Evolutionary conservation across 1,284 basidiomycete species (phyloP).

Genomic region (Tausonia pullulans): DNA sequence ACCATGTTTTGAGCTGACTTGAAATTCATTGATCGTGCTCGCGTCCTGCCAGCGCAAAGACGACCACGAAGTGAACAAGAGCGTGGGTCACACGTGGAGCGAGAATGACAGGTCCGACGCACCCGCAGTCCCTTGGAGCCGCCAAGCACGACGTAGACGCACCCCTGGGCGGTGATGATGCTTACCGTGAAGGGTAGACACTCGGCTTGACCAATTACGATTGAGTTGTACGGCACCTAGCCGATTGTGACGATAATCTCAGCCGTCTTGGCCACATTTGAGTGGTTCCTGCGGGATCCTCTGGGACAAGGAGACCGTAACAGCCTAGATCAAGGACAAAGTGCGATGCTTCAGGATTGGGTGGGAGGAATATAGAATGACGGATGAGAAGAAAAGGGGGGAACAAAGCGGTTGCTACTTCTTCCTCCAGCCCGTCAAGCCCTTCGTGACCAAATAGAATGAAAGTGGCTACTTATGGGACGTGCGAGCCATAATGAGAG

Average conservation of each 20-base stretch:
- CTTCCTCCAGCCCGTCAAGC: no score
- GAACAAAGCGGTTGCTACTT: no score
- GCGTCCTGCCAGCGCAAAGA: not conserved
- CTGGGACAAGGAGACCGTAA: no score
- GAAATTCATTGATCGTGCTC: not conserved
- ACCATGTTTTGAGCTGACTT: not conserved
- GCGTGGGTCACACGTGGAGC: not conserved
- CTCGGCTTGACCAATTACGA: constrained; percentile 35
- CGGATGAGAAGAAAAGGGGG: no score
- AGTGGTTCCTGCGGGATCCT: constrained; percentile 27
- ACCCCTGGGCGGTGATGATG: constrained; percentile 35
- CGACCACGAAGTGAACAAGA: not conserved
- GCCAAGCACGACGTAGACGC: constrained; percentile 38
- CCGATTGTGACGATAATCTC: constrained; percentile 39
- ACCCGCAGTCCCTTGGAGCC: constrained; percentile 32
- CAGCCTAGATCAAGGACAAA: no score
- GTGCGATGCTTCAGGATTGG: no score
- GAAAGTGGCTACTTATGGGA: no score
- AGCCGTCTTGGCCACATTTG: constrained; percentile 24
- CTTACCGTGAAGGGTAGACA: constrained; percentile 37
- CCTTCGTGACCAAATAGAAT: no score
- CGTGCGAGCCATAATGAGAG: no score
- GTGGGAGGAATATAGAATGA: no score
- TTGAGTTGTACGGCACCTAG: constrained; percentile 37
- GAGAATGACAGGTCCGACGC: not conserved